Evolutionary conservation across 768 basidiomycete genomes (phyloP).

Genomic region (Mycena capillaripes): DNA sequence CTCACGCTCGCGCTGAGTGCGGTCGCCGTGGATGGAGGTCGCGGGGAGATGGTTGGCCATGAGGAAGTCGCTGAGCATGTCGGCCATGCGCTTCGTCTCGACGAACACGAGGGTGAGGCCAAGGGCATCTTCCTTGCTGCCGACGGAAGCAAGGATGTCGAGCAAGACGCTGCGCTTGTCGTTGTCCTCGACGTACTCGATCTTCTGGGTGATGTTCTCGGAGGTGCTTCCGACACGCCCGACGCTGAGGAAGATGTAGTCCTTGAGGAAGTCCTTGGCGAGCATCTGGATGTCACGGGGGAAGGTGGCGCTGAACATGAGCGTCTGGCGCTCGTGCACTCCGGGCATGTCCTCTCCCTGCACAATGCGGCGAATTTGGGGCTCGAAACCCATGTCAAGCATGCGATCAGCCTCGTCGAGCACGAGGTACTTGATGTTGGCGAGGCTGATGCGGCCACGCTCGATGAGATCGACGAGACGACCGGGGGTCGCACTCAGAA

Average conservation of each 20-base stretch:
- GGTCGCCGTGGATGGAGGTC: slow-evolving; percentile 98
- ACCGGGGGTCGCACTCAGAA: slow-evolving; percentile 96
- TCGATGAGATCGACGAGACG: slow-evolving; percentile 99
- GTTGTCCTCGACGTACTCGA: slow-evolving; percentile 97
- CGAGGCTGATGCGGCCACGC: slow-evolving; percentile 95
- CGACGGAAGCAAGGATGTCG: slow-evolving; percentile 90
- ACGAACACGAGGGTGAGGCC: slow-evolving; percentile 97
- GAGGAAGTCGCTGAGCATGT: slow-evolving; percentile 97
- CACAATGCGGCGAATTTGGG: slow-evolving; percentile 98
- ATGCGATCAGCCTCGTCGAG: slow-evolving; percentile 99
- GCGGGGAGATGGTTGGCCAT: slow-evolving; percentile 86
- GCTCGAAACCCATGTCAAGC: slow-evolving; percentile 99
- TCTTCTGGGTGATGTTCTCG: slow-evolving; percentile 99
- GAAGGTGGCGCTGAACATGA: slow-evolving; percentile 99
- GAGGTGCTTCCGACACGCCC: slow-evolving; percentile 98
- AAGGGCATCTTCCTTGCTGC: slow-evolving; percentile 56
- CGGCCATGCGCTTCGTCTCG: slow-evolving; percentile 99
- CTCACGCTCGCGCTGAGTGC: slow-evolving; percentile 98
- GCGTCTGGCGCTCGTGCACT: slow-evolving; percentile 90
- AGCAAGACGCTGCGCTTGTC: slow-evolving; percentile 98
- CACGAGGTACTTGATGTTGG: slow-evolving; percentile 97
- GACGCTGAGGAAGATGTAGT: slow-evolving; percentile 98
- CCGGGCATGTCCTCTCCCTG: slow-evolving; percentile 99
- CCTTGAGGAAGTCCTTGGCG: slow-evolving; percentile 96
- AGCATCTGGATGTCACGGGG: slow-evolving; percentile 98